phyloP scores from a whole-genome alignment of 805 yeast genomes.

The Debaryomyces castellii region DNA sequence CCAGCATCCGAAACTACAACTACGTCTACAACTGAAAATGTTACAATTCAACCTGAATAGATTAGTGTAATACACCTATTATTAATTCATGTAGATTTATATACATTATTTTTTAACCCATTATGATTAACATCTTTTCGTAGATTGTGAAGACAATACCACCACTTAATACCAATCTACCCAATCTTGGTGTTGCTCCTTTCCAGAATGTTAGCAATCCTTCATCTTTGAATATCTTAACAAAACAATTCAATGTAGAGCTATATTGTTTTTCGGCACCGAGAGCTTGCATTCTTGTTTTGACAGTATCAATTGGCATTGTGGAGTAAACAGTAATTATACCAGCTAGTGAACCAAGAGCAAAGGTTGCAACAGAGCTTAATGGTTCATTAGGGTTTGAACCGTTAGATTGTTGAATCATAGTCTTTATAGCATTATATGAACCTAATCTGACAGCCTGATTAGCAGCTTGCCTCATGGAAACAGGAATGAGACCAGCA shows the following conservation, averaged over 20 bases:
- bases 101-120: constrained; percentile 28
- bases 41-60: not conserved
- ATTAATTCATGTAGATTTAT: constrained; percentile 3
- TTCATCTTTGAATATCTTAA: constrained; percentile 76
- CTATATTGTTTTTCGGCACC: constrained; percentile 70
- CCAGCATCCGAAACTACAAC: constrained; percentile 30
- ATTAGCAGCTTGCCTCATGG: constrained; percentile 93
- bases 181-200: constrained; percentile 96
- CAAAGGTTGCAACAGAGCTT: constrained; percentile 75
- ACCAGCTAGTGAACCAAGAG: constrained; percentile 89
- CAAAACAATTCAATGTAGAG: constrained; percentile 81
- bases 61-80: not conserved
- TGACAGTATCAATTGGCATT: constrained; percentile 94
- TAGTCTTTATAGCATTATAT: constrained; percentile 80
- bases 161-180: constrained; percentile 88
- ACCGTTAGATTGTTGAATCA: constrained; percentile 68
- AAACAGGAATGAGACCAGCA: constrained; percentile 88
- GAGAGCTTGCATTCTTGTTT: constrained; percentile 95
- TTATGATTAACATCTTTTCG: constrained; percentile 77
- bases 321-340: constrained; percentile 86
- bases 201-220: constrained; percentile 94
- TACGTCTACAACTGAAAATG: constrained; percentile 2
- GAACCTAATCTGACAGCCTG: constrained; percentile 94
- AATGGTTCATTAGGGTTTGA: constrained; percentile 72
- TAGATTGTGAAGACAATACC: constrained; percentile 97